These are phyloP conservation scores for Dissophora globulifera DNA, from an alignment of 192 early-diverging fungal genomes.

Conservation along the genomic window DNA sequence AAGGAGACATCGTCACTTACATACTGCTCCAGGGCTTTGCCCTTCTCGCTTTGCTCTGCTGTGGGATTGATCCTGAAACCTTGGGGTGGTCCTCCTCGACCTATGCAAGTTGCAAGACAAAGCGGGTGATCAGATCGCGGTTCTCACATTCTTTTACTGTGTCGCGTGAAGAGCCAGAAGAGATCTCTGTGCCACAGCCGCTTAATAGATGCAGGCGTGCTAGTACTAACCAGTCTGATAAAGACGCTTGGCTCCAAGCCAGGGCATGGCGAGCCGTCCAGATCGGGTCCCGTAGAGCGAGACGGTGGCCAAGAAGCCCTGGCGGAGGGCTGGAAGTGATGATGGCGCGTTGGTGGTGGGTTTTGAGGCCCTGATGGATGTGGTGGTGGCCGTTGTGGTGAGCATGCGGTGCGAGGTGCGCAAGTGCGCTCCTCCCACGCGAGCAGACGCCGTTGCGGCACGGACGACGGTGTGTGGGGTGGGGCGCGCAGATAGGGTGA, in stretches of 20 bases:
- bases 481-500: slow-evolving; percentile 5
- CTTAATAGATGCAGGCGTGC: too few species aligned
- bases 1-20: too few species aligned
- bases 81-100: slow-evolving; percentile 32
- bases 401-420: neutral
- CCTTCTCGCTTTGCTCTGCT: slow-evolving; percentile 38
- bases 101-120: neutral
- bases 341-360: too few species aligned
- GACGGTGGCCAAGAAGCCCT: slow-evolving; percentile 14
- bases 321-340: neutral
- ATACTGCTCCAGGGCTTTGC: slow-evolving; percentile 52
- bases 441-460: slow-evolving; percentile 4
- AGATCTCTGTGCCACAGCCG: neutral
- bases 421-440: slow-evolving; percentile 17
- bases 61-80: slow-evolving; percentile 47
- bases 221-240: slow-evolving; percentile 44
- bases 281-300: neutral
- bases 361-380: neutral
- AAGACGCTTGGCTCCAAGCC: slow-evolving; percentile 23
- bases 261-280: neutral
- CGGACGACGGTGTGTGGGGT: neutral
- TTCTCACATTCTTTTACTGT: too few species aligned
- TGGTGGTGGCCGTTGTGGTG: neutral
- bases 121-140: too few species aligned
- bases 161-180: too few species aligned